Evolutionary conservation across 2,329 filamentous ascomycete species (phyloP).

Genomic region (Aspergillus melleus): DNA sequence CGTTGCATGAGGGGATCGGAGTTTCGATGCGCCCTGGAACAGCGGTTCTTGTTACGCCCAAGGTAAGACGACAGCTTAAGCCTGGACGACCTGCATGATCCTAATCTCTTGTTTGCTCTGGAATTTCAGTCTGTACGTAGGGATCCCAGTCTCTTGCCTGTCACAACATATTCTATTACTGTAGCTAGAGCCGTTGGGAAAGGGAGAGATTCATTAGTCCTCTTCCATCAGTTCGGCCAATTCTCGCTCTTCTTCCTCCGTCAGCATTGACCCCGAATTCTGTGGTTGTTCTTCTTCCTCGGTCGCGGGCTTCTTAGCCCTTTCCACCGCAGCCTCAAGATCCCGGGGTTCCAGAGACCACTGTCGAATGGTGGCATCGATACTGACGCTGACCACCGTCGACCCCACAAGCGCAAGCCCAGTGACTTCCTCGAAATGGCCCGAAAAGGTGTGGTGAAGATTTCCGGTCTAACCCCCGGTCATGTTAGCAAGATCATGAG

Average conservation of each 20-base stretch:
- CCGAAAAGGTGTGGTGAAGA: constrained; percentile 71
- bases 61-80: background rate
- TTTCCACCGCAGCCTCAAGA: constrained; percentile 58
- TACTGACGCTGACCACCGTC: constrained; percentile 74
- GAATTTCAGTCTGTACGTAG: background rate
- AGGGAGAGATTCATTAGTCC: constrained; percentile 33
- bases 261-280: constrained; percentile 59
- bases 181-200: background rate
- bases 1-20: background rate
- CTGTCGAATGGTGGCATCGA: constrained; percentile 82
- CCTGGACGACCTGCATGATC: background rate
- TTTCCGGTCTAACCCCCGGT: constrained; percentile 58
- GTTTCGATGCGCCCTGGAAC: background rate
- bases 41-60: too few species aligned
- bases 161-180: background rate
- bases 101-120: background rate
- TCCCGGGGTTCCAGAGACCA: constrained; percentile 72
- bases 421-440: constrained; percentile 93
- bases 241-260: constrained; percentile 88
- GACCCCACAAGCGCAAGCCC: constrained; percentile 65
- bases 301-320: constrained; percentile 45
- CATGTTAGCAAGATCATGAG: constrained; percentile 28
- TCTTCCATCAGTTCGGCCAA: constrained; percentile 88
- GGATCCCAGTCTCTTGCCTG: background rate
- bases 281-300: constrained; percentile 49